Percentiles rank a stretch among this genome's conserved stretches.
phyloP scores from a whole-genome alignment of 257 asterid genomes.

The Primulina huaijiensis region DNA sequence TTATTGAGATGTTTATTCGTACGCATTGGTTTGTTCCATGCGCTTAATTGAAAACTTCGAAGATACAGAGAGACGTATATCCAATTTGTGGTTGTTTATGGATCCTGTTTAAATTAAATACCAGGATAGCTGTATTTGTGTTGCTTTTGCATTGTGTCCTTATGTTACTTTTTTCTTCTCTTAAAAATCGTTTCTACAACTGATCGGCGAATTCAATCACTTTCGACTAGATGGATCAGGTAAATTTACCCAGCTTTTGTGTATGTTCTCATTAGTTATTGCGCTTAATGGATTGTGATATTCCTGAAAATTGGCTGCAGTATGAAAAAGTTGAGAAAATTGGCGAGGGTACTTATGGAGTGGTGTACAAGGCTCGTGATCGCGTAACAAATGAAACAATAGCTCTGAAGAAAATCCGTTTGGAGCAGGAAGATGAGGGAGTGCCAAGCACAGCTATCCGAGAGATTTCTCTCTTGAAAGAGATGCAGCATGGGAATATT shows the following conservation, averaged over 20 bases:
- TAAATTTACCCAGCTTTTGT: slow-evolving; percentile 22
- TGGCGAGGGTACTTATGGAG: slow-evolving; percentile 97
- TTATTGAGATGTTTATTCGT: not conserved
- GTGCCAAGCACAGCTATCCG: slow-evolving; percentile 99
- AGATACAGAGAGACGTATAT: slow-evolving; percentile 7
- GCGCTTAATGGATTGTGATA: slow-evolving; percentile 22
- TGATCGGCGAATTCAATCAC: slow-evolving; percentile 27
- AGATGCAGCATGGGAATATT: slow-evolving; percentile 94
- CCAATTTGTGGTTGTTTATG: slow-evolving; percentile 9
- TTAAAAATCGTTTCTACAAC: slow-evolving; percentile 12
- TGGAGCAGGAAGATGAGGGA: slow-evolving; percentile 98
- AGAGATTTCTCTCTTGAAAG: slow-evolving; percentile 94
- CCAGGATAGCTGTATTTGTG: not conserved
- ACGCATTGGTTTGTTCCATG: not conserved
- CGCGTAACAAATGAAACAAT: slow-evolving; percentile 81
- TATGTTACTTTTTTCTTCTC: slow-evolving; percentile 12
- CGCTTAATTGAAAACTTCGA: not conserved
- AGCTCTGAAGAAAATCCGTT: slow-evolving; percentile 91
- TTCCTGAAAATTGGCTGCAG: slow-evolving; percentile 35
- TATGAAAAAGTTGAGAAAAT: slow-evolving; percentile 97
- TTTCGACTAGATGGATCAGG: slow-evolving; percentile 77
- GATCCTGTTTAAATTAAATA: slow-evolving; percentile 12
- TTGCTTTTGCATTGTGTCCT: slow-evolving; percentile 15
- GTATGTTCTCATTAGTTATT: not conserved
- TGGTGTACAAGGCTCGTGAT: slow-evolving; percentile 95